Evolutionary conservation across 768 basidiomycete species (phyloP).

Genomic region (Leccinum truebloodii): DNA sequence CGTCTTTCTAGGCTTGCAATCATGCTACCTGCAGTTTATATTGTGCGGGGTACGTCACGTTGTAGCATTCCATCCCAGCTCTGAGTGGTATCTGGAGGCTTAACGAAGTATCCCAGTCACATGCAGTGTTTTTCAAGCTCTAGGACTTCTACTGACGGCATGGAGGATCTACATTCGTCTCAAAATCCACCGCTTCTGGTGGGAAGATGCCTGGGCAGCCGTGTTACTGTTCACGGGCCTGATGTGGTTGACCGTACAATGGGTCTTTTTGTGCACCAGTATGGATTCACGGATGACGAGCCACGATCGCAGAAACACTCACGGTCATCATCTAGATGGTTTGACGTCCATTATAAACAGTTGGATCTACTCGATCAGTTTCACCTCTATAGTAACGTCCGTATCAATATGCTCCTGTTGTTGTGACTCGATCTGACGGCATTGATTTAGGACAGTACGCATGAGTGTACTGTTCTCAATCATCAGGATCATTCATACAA

Average conservation of each 20-base stretch:
- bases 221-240: constrained; percentile 11
- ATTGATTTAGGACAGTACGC: constrained; percentile 13
- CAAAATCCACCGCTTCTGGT: constrained; percentile 19
- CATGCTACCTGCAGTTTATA: constrained; percentile 2
- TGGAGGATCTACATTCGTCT: constrained; percentile 24
- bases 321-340: constrained; percentile 5
- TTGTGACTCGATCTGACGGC: background rate
- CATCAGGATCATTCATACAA: constrained; percentile 14
- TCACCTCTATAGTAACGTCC: constrained; percentile 12
- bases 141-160: constrained; percentile 17
- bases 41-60: constrained; percentile 9
- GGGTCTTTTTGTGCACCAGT: constrained; percentile 12
- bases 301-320: background rate
- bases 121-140: constrained; percentile 11
- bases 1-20: background rate
- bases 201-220: constrained; percentile 22
- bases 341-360: constrained; percentile 6
- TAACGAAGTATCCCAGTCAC: constrained; percentile 7
- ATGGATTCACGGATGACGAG: background rate
- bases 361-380: constrained; percentile 16
- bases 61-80: background rate
- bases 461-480: constrained; percentile 25
- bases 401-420: background rate
- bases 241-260: constrained; percentile 13
- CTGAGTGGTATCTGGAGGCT: background rate